phyloP scores from a whole-genome alignment of 2,329 filamentous ascomycete genomes.

The Ilyonectria destructans region DNA sequence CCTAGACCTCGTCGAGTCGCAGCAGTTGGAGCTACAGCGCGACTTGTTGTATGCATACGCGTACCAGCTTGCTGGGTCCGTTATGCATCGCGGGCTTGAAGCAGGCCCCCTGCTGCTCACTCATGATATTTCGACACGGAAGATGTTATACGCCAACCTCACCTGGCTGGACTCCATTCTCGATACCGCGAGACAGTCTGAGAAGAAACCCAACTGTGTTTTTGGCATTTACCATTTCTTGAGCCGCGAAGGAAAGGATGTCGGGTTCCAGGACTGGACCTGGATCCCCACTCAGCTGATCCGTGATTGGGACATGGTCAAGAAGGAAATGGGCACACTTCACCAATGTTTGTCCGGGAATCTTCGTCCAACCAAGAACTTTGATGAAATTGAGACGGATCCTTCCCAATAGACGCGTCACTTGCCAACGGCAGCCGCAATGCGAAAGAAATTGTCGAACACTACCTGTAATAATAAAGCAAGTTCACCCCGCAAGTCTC shows the following conservation, averaged over 20 bases:
- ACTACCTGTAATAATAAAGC: too few species aligned
- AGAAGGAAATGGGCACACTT: neutral
- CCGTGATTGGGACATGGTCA: neutral
- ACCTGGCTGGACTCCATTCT: too few species aligned
- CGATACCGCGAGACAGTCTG: too few species aligned
- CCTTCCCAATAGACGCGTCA: too few species aligned
- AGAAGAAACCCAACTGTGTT: neutral
- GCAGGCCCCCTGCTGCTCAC: neutral
- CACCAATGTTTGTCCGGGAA: neutral
- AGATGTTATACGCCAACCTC: neutral
- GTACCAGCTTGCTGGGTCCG: neutral
- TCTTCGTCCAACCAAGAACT: neutral
- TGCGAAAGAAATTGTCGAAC: too few species aligned
- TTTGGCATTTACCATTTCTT: neutral
- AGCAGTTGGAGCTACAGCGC: neutral
- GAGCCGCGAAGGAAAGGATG: neutral
- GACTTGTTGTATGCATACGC: neutral
- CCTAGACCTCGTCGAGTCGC: neutral
- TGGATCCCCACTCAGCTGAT: neutral
- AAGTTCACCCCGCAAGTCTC: too few species aligned
- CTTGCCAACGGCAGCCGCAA: too few species aligned
- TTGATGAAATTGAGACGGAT: neutral
- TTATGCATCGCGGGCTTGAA: accelerated
- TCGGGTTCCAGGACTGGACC: neutral
- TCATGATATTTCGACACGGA: neutral